Evolutionary conservation across 2,329 filamentous ascomycete genomes (phyloP).

Genomic region (Zelopaecilomyces penicillatus): DNA sequence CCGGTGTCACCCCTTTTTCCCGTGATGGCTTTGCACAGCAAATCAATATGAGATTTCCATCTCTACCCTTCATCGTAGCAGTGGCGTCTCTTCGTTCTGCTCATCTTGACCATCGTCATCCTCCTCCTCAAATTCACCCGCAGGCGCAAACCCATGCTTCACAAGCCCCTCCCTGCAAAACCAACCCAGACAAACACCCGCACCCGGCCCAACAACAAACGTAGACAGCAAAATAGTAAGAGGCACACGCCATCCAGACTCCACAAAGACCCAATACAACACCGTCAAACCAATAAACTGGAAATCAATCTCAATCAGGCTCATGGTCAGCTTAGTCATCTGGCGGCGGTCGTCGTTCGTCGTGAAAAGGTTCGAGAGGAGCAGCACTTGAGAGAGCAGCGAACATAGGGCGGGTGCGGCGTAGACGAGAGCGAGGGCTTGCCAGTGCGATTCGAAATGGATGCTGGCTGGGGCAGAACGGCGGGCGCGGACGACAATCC

Average conservation of each 20-base stretch:
- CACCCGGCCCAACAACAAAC: conserved; percentile 29
- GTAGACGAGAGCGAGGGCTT: conserved; percentile 34
- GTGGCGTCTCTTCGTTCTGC: conserved; percentile 26
- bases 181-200: conserved; percentile 31
- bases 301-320: conserved; percentile 39
- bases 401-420: conserved; percentile 36
- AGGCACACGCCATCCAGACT: conserved; percentile 36
- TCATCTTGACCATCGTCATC: conserved; percentile 10
- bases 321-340: conserved; percentile 39
- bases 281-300: conserved; percentile 38
- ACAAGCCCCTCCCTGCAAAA: conserved; percentile 30
- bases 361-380: conserved; percentile 30
- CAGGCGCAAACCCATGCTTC: conserved; percentile 13
- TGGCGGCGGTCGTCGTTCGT: conserved; percentile 36
- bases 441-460: conserved; percentile 35
- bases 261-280: conserved; percentile 45
- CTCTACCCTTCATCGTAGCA: conserved; percentile 17
- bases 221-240: conserved; percentile 22
- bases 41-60: neutral
- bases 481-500: conserved; percentile 15
- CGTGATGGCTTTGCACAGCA: too few relatives aligned
- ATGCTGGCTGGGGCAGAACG: conserved; percentile 22
- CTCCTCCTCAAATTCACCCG: neutral
- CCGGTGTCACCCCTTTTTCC: too few relatives aligned
- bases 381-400: conserved; percentile 31